phyloP scores from a whole-genome alignment of 2,329 filamentous ascomycete genomes.

The Botrytis porri region DNA sequence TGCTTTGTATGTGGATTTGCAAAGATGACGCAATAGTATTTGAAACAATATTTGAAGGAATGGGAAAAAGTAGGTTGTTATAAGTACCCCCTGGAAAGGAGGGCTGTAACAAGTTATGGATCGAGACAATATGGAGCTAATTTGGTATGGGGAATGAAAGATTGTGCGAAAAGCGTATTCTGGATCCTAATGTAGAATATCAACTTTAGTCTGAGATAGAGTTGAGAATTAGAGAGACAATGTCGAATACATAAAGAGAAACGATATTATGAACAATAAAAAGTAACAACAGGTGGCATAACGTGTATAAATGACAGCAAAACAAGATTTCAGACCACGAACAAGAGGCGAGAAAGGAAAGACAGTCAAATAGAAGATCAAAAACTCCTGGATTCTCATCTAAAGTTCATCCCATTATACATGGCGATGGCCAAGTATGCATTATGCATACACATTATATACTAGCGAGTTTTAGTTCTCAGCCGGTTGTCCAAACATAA shows the following conservation, averaged over 20 bases:
- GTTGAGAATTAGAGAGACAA: rapidly evolving
- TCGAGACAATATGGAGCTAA: background rate
- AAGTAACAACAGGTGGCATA: background rate
- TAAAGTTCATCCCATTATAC: background rate
- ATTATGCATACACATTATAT: conserved; percentile 3
- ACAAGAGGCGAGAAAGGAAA: background rate
- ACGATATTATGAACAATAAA: background rate
- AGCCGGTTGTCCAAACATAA: background rate
- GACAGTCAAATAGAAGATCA: background rate
- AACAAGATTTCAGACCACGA: background rate
- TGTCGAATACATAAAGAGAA: background rate
- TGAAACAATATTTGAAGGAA: background rate
- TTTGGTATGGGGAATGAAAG: background rate
- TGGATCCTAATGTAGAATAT: background rate
- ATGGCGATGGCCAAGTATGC: background rate
- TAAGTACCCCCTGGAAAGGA: background rate
- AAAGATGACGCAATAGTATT: background rate
- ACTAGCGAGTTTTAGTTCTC: background rate
- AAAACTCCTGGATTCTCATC: background rate
- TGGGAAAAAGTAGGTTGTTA: background rate
- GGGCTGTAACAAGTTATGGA: background rate
- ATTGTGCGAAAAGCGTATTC: background rate
- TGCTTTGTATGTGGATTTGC: background rate
- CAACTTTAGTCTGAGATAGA: background rate
- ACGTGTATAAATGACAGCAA: background rate